Conservation (phyloP, 2,329 filamentous ascomycete species). For the Ceratocystis variospora region DNA sequence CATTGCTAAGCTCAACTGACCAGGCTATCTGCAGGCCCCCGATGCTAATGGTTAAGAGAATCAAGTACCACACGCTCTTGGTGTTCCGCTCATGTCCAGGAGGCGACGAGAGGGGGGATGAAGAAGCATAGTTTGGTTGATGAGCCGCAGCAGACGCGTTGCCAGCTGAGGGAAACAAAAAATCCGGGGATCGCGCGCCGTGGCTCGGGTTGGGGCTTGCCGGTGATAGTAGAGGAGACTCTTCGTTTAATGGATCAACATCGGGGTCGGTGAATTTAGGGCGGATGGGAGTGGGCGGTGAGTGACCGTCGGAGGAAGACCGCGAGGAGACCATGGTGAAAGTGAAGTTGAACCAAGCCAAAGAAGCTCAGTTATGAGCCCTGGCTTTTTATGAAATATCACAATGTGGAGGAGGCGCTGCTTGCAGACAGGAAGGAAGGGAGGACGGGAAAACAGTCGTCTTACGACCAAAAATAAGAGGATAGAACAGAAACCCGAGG, state of each 20-base stretch:
- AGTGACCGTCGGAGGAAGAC: conserved; percentile 7
- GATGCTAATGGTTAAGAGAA: conserved; percentile 73
- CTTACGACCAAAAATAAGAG: background rate
- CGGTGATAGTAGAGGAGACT: conserved; percentile 20
- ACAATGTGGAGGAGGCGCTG: background rate
- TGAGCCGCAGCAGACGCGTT: background rate
- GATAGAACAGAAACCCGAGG: background rate
- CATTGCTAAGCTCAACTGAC: conserved; percentile 89
- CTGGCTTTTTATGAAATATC: background rate
- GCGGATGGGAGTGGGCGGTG: conserved; percentile 10
- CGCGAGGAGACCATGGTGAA: conserved; percentile 10
- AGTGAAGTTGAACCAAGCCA: background rate
- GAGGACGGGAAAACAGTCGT: background rate
- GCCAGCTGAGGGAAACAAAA: conserved; percentile 23
- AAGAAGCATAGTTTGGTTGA: background rate
- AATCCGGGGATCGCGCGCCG: conserved; percentile 25
- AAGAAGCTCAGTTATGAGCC: conserved; percentile 4
- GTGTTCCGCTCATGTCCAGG: conserved; percentile 36
- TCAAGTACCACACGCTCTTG: conserved; percentile 74
- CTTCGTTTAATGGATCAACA: conserved; percentile 20
- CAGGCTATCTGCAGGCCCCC: conserved; percentile 87
- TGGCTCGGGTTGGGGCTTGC: conserved; percentile 12
- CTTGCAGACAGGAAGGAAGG: background rate
- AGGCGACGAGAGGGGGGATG: background rate
- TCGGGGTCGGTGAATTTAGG: conserved; percentile 15